phyloP scores from a whole-genome alignment of 2,329 filamentous ascomycete genomes.

The Fusarium goolgardi region DNA sequence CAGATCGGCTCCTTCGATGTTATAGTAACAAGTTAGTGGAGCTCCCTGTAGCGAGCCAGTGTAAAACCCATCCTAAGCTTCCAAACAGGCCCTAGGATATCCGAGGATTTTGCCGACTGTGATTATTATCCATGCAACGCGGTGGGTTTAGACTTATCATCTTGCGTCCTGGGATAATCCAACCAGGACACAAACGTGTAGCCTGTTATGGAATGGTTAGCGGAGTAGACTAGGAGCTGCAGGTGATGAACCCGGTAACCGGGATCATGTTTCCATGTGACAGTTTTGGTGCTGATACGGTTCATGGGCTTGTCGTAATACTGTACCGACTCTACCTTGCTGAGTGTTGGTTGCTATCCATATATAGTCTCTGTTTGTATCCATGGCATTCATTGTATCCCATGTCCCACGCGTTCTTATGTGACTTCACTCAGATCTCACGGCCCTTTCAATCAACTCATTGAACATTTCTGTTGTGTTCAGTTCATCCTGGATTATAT shows the following conservation, averaged over 20 bases:
- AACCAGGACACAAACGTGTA: not conserved
- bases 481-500: constrained; percentile 5
- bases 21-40: not conserved
- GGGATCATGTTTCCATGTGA: not conserved
- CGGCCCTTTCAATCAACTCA: not conserved
- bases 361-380: not conserved
- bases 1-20: constrained; percentile 6
- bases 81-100: not conserved
- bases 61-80: not conserved
- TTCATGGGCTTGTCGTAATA: not conserved
- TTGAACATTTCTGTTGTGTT: not conserved
- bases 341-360: not conserved
- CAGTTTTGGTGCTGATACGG: not conserved
- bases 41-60: not conserved
- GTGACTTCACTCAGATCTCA: not conserved
- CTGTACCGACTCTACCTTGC: not conserved
- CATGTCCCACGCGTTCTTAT: not conserved
- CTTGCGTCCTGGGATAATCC: not conserved
- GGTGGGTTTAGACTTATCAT: not conserved
- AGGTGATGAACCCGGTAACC: constrained; percentile 3
- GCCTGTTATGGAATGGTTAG: not conserved
- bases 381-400: not conserved
- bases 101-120: not conserved
- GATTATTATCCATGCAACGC: not conserved
- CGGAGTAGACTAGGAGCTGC: constrained; percentile 5